Conservation (phyloP, 345 rosid genomes). For the Triadica sebifera region DNA sequence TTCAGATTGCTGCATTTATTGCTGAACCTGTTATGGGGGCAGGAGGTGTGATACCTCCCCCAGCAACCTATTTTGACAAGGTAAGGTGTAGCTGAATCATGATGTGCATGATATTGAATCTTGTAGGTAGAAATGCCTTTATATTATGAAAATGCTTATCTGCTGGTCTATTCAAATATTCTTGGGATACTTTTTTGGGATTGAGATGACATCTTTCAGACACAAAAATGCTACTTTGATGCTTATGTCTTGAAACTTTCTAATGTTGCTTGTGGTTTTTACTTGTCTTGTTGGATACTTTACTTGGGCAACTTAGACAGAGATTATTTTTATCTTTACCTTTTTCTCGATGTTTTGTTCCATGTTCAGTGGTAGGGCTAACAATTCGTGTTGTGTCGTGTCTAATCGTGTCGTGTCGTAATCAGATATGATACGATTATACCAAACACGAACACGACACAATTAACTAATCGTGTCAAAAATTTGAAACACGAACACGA, state of each 20-base stretch:
- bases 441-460: too few species aligned
- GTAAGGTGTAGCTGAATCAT: conserved; percentile 25
- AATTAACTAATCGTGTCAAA: too few species aligned
- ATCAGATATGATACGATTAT: too few species aligned
- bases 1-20: conserved; percentile 93
- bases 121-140: not conserved
- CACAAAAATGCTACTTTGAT: too few species aligned
- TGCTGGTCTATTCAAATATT: not conserved
- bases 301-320: not conserved
- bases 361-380: too few species aligned
- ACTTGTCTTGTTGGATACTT: not conserved
- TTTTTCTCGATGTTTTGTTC: too few species aligned
- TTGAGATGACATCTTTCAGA: not conserved
- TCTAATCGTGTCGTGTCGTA: too few species aligned
- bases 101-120: not conserved
- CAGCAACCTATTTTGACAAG: conserved; percentile 94
- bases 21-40: conserved; percentile 99
- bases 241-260: too few species aligned
- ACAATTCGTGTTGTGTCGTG: too few species aligned
- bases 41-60: conserved; percentile 96
- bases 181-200: not conserved
- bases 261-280: not conserved
- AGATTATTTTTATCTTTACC: not conserved
- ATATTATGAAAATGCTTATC: not conserved
- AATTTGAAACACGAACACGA: too few species aligned